These are phyloP conservation scores for Wakefieldia striispora DNA, from an alignment of 768 basidiomycete species.

Conservation along the genomic window DNA sequence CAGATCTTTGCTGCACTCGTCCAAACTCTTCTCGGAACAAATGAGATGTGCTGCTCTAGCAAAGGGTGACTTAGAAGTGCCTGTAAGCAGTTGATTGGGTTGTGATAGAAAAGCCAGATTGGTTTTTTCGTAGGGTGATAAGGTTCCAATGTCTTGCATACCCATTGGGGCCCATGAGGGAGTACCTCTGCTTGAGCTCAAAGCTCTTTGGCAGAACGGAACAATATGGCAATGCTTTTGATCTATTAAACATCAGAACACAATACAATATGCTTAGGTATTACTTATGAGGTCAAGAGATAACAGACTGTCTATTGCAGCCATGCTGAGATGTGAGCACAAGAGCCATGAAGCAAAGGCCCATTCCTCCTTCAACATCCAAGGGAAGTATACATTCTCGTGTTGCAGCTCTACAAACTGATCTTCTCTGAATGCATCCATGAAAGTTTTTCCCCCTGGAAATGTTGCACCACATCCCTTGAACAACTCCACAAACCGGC, in stretches of 20 bases:
- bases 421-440: background rate
- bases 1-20: background rate
- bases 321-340: slow-evolving; percentile 29
- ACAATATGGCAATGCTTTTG: background rate
- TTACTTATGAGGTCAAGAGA: slow-evolving; percentile 21
- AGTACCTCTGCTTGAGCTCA: background rate
- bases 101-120: background rate
- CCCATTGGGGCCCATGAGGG: background rate
- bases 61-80: background rate
- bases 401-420: background rate
- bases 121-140: background rate
- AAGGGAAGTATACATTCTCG: background rate
- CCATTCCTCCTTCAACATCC: background rate
- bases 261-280: background rate
- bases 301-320: slow-evolving; percentile 28
- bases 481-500: background rate
- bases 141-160: background rate
- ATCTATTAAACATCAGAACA: background rate
- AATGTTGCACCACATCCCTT: background rate
- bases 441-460: background rate
- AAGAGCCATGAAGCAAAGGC: slow-evolving; percentile 27
- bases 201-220: background rate
- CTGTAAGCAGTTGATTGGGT: background rate
- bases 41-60: slow-evolving; percentile 7
- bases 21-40: slow-evolving; percentile 16